Evolutionary conservation across 129 eudicot species (phyloP).

Genomic region (Chrysanthemum lavandulifolium): DNA sequence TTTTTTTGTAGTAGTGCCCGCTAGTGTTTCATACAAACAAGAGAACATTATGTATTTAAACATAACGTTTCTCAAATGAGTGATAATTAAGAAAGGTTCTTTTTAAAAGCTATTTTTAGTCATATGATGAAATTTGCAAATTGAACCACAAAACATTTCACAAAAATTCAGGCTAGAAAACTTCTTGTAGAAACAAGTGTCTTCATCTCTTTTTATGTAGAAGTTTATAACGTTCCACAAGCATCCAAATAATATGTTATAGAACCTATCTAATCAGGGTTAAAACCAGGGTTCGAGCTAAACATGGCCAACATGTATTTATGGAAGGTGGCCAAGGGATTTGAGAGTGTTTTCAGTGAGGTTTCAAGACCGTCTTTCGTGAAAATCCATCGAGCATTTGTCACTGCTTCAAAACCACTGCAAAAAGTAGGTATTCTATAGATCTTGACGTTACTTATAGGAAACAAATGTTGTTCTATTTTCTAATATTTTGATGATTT

Average conservation of each 20-base stretch:
- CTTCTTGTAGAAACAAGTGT: conserved; percentile 24
- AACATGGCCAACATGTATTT: conserved; percentile 22
- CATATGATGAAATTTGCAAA: conserved; percentile 1
- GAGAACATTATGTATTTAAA: too few relatives aligned
- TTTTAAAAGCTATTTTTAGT: conserved; percentile 5
- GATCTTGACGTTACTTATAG: neutral
- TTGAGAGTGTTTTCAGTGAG: conserved; percentile 1
- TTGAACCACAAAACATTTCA: conserved; percentile 11
- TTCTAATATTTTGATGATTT: neutral
- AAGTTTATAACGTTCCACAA: neutral
- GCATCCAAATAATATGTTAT: neutral
- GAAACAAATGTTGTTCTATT: neutral
- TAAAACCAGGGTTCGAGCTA: conserved; percentile 12
- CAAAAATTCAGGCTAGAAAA: conserved; percentile 20
- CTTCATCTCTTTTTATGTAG: neutral
- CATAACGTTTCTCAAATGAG: too few relatives aligned
- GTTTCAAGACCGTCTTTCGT: conserved; percentile 1
- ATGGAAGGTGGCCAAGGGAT: conserved; percentile 14
- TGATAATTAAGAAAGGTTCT: too few relatives aligned
- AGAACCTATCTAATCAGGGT: neutral
- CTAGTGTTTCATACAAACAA: too few relatives aligned
- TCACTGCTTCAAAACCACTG: conserved; percentile 31
- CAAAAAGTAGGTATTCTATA: conserved; percentile 28
- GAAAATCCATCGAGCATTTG: conserved; percentile 30
- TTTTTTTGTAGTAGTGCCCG: too few relatives aligned